Conservation (phyloP, 2,329 filamentous ascomycete species). For the Magnaporthales sp. region DNA sequence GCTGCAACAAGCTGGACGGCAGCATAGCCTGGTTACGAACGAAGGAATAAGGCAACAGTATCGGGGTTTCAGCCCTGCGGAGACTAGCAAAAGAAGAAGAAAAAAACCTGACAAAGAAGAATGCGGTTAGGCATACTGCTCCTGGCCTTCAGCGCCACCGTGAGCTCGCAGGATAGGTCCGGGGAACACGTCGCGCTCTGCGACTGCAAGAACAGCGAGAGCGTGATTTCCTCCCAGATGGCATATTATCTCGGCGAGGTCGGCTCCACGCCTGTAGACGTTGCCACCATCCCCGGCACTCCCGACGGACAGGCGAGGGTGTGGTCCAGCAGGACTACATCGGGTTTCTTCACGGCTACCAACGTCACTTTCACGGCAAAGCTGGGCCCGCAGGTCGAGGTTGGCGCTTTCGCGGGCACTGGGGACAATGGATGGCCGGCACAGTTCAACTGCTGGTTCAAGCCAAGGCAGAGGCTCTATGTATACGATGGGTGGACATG, state of each 20-base stretch:
- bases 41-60: background rate
- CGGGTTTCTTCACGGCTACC: conserved; percentile 19
- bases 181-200: conserved; percentile 22
- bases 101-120: no score
- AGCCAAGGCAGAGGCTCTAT: conserved; percentile 16
- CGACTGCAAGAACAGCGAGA: conserved; percentile 16
- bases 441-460: conserved; percentile 22
- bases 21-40: background rate
- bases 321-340: conserved; percentile 20
- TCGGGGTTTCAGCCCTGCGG: background rate
- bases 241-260: conserved; percentile 18
- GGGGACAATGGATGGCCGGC: conserved; percentile 21
- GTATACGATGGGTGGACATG: conserved; percentile 16
- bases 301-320: conserved; percentile 13
- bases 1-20: background rate
- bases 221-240: conserved; percentile 20
- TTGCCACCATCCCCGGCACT: conserved; percentile 17
- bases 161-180: background rate
- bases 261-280: conserved; percentile 15
- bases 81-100: background rate
- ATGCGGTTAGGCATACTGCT: background rate
- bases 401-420: conserved; percentile 20
- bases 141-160: background rate
- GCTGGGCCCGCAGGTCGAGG: conserved; percentile 17
- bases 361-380: conserved; percentile 18